Evolutionary conservation across 2,329 filamentous ascomycete genomes (phyloP).

Genomic region (Monilinia vaccinii-corymbosi): DNA sequence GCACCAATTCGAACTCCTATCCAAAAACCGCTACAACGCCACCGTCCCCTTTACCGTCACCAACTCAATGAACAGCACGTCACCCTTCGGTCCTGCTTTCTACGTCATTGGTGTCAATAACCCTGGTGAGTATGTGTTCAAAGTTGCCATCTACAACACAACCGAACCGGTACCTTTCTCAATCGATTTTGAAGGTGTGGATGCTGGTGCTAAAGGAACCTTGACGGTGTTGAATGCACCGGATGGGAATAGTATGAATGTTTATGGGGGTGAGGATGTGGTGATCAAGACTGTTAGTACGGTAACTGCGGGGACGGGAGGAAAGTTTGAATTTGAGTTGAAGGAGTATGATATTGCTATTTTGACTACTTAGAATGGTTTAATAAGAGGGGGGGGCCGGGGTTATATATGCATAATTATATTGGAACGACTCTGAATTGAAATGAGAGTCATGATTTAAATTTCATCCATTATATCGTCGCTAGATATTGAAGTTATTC

Average conservation of each 20-base stretch:
- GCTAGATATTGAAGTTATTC: neutral
- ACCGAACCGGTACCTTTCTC: conserved; percentile 3
- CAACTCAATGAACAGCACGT: neutral
- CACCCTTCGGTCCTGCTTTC: conserved; percentile 8
- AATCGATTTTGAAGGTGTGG: conserved; percentile 8
- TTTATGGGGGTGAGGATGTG: conserved; percentile 3
- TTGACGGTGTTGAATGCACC: conserved; percentile 9
- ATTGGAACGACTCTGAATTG: too few relatives aligned
- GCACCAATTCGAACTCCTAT: conserved; percentile 9
- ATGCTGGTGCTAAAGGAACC: neutral
- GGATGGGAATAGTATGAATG: neutral
- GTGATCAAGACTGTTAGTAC: neutral
- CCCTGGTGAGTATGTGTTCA: conserved; percentile 6
- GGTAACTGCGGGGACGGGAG: neutral
- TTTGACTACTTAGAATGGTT: conserved; percentile 3
- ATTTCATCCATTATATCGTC: neutral
- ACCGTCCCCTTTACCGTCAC: conserved; percentile 8
- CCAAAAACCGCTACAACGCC: conserved; percentile 1
- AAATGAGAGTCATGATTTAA: too few relatives aligned
- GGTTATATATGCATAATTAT: too few relatives aligned
- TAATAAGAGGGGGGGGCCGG: too few relatives aligned
- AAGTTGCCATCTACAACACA: conserved; percentile 10
- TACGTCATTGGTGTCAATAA: conserved; percentile 4
- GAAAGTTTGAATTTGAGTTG: conserved; percentile 10
- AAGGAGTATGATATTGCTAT: conserved; percentile 10